These are phyloP conservation scores for Xylaria sp. DNA, from an alignment of 2,329 filamentous ascomycete species.

Conservation along the genomic window DNA sequence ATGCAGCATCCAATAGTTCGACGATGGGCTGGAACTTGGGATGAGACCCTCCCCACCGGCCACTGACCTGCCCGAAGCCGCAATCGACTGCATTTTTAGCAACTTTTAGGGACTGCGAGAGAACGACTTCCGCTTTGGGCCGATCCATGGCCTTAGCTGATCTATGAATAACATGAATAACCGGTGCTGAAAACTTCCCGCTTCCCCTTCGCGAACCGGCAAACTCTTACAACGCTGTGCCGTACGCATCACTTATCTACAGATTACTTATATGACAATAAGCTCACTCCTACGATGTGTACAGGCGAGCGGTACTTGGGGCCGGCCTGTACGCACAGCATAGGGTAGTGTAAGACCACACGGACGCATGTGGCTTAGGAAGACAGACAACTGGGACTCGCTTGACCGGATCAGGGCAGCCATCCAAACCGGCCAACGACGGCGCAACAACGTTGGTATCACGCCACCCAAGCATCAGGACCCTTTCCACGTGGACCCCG, in stretches of 20 bases:
- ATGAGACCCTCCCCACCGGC: slow-evolving; percentile 34
- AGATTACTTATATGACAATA: slow-evolving; percentile 15
- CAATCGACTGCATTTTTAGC: slow-evolving; percentile 35
- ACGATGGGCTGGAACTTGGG: slow-evolving; percentile 39
- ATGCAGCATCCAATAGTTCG: slow-evolving; percentile 43
- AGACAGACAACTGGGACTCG: slow-evolving; percentile 29
- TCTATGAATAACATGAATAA: slow-evolving; percentile 29
- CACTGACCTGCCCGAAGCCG: slow-evolving; percentile 36
- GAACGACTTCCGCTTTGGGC: slow-evolving; percentile 29
- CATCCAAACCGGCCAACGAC: slow-evolving; percentile 17
- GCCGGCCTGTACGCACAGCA: background rate
- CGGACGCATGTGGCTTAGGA: slow-evolving; percentile 31
- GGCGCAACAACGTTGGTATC: slow-evolving; percentile 28
- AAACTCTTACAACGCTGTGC: background rate
- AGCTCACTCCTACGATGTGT: background rate
- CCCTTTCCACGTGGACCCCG: slow-evolving; percentile 40
- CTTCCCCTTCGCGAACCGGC: background rate
- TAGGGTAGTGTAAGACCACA: background rate
- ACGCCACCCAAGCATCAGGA: slow-evolving; percentile 34
- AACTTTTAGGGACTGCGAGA: slow-evolving; percentile 19
- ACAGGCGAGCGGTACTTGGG: background rate
- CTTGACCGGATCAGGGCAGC: slow-evolving; percentile 32
- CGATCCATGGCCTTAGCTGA: slow-evolving; percentile 8
- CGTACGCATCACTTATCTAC: background rate
- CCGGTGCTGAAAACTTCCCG: slow-evolving; percentile 13